Conservation (phyloP, 2,329 filamentous ascomycete genomes). For the Hawksworthiomyces lignivorus region DNA sequence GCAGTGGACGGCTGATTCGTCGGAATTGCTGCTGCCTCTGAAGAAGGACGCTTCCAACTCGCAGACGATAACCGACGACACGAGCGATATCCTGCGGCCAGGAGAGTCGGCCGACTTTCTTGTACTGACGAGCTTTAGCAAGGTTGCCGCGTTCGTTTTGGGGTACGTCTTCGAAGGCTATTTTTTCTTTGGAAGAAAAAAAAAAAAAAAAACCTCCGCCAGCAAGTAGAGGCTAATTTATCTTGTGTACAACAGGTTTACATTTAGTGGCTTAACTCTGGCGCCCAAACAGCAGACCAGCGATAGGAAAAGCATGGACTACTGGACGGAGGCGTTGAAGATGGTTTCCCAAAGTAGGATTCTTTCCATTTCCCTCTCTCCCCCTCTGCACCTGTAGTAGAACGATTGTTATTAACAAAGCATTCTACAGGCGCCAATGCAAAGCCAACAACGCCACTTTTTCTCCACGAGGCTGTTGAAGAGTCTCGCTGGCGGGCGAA, state of each 20-base stretch:
- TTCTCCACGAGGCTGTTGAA: conserved; percentile 49
- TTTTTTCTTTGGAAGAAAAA: no score
- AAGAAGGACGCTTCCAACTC: conserved; percentile 39
- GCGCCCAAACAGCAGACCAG: conserved; percentile 28
- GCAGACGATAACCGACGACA: conserved; percentile 50
- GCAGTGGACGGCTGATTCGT: conserved; percentile 38
- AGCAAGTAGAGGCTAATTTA: no score
- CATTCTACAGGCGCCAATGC: conserved; percentile 14
- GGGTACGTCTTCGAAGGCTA: conserved; percentile 38
- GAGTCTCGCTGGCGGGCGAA: conserved; percentile 57
- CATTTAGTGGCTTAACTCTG: conserved; percentile 45
- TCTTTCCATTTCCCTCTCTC: not conserved
- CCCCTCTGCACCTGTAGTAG: no score
- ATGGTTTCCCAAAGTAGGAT: conserved; percentile 27
- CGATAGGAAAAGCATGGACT: conserved; percentile 27
- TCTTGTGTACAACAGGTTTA: conserved; percentile 33
- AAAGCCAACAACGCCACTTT: conserved; percentile 29
- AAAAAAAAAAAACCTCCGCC: no score
- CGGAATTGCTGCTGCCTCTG: conserved; percentile 49
- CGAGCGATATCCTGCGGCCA: conserved; percentile 42
- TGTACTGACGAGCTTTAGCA: conserved; percentile 53
- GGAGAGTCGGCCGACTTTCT: conserved; percentile 47
- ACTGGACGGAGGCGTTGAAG: conserved; percentile 32
- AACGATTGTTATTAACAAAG: not conserved
- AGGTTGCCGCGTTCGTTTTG: conserved; percentile 48